phyloP scores from a whole-genome alignment of 257 asterid species.

The Solanum okadae region DNA sequence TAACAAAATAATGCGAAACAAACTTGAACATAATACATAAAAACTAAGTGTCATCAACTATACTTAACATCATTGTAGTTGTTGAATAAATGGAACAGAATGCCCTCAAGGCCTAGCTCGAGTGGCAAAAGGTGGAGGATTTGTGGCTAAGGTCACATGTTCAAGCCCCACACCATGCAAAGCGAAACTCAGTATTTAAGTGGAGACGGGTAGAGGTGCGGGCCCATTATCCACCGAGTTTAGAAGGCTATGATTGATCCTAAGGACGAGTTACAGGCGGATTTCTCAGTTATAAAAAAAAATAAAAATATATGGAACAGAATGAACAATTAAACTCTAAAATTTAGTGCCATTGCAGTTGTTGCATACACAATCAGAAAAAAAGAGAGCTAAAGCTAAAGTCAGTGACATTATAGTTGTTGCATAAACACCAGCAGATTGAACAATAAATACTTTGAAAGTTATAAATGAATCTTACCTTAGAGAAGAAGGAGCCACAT shows the following conservation, averaged over 20 bases:
- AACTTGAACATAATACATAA: neutral
- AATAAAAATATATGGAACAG: neutral
- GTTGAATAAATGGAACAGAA: neutral
- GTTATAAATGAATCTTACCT: slow-evolving; percentile 39
- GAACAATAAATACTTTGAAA: neutral
- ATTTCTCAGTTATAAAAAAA: too few relatives aligned
- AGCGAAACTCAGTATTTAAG: too few relatives aligned
- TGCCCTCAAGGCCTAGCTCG: too few relatives aligned
- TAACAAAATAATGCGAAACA: neutral
- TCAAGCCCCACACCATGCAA: too few relatives aligned
- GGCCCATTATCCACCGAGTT: neutral
- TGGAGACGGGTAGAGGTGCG: too few relatives aligned
- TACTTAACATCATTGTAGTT: neutral
- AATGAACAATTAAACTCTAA: neutral
- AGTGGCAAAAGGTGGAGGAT: too few relatives aligned
- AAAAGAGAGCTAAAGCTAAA: neutral
- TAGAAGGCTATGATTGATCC: too few relatives aligned
- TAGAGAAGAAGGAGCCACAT: slow-evolving; percentile 93
- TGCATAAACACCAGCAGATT: neutral
- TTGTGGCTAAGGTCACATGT: too few relatives aligned
- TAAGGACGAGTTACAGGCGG: too few relatives aligned
- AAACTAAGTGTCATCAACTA: neutral
- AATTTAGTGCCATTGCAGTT: neutral
- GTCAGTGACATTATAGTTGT: neutral
- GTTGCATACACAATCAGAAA: neutral